Evolutionary conservation across 2,329 filamentous ascomycete genomes (phyloP), one percentile per base, ranked within the genome.

Genomic region (Arthrobotrys musiformis): DNA sequence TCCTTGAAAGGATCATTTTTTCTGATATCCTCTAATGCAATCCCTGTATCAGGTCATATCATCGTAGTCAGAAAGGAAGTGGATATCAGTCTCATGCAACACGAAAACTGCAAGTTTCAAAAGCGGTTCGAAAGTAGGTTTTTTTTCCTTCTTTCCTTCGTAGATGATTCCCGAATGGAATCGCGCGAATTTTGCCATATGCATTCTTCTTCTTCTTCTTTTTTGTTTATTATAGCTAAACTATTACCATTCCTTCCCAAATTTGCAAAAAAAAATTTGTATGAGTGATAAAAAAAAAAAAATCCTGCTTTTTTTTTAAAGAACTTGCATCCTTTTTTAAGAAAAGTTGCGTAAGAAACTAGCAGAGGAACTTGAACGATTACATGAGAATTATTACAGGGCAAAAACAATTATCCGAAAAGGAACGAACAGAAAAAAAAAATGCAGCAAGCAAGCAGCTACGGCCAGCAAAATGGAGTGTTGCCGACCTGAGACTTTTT

Each of bases 361-460:
- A 40, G 62, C 44, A 52, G 35, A 54, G 19, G 19, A 33, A 46
- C 42, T 26, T 50, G 61, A 52, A 52, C 63, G 37, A 69, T 63
- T 69, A 68, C 63, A 17, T 69, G 63, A 75, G 69, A 75, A 69
- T 75, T 75, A 69, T 75, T 70, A 17, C 58, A 64, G 46, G 30
- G 72, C 72, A 76, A 76, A 76, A 76, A 76, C 72, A 70, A 76
- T 76, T 76, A 76, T 76, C 64, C 72, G 72, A 76, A 76, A 70
- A 50, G 48, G 64, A 76, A 68, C 62, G 70, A 58, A 44, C 22
- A 58, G 28, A 48, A 50, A 60, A n/a, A 44, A 64, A 30, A 60
- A 52, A 62, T n/a, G n/a, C n/a, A n/a, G n/a, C n/a, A 46, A 22
- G 13, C 22, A 24, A 46, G 44, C 63, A 40, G 22, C 26, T 48